These are phyloP conservation scores for Nicotiana tomentosiformis DNA, from an alignment of 257 asterid species.

Conservation along the genomic window DNA sequence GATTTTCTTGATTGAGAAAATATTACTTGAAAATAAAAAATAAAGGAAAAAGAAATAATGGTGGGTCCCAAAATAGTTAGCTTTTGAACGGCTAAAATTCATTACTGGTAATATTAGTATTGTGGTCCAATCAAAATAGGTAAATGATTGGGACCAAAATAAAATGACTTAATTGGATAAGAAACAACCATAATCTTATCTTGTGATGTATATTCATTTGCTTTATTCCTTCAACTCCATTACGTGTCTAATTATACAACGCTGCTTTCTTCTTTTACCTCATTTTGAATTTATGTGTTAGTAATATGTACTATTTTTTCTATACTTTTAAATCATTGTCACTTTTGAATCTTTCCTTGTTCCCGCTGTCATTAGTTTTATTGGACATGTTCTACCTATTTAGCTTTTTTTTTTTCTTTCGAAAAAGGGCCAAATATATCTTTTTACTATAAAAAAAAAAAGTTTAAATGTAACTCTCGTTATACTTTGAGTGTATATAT, in stretches of 20 bases:
- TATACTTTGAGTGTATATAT: too few relatives aligned
- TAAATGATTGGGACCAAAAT: background rate
- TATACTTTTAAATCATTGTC: background rate
- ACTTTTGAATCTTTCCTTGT: background rate
- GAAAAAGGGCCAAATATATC: too few relatives aligned
- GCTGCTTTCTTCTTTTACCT: background rate
- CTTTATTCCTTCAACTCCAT: background rate
- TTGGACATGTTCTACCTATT: too few relatives aligned
- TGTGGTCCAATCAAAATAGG: constrained; percentile 7
- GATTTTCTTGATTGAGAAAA: background rate
- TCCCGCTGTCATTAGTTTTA: background rate
- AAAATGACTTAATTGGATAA: background rate
- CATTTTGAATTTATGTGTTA: background rate
- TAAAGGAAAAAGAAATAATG: background rate
- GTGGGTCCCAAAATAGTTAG: background rate
- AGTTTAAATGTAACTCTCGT: too few relatives aligned
- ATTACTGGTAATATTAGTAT: background rate
- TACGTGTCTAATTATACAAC: constrained; percentile 1
- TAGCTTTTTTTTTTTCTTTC: too few relatives aligned
- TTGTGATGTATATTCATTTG: constrained; percentile 4
- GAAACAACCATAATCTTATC: background rate
- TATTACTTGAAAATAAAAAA: background rate
- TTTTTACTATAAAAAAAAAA: too few relatives aligned
- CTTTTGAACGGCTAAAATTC: background rate
- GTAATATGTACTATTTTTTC: background rate